A percentile compares a stretch with the other conserved stretches of the same genome.
These are phyloP conservation scores for Panaeolus cyanescens DNA, from an alignment of 768 basidiomycete genomes.

Conservation along the genomic window DNA sequence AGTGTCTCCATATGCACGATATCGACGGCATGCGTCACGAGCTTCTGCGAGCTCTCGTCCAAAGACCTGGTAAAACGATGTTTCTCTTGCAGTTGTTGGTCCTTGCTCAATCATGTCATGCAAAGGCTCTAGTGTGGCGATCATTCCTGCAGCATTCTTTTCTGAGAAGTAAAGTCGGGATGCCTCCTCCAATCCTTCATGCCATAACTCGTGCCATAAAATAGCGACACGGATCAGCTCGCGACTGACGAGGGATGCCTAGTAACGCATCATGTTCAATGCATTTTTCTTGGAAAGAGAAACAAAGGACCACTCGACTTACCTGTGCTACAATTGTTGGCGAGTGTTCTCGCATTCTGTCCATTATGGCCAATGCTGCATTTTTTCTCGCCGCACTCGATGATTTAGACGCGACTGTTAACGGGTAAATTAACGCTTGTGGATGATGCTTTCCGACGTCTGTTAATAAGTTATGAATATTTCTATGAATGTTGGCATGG, in stretches of 20 bases:
- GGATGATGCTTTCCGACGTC: slow-evolving; percentile 97
- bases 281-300: not conserved
- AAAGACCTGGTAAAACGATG: slow-evolving; percentile 92
- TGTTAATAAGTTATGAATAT: slow-evolving; percentile 84
- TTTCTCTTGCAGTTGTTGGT: slow-evolving; percentile 91
- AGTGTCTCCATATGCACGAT: slow-evolving; percentile 82
- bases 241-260: slow-evolving; percentile 87
- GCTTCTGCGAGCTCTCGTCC: slow-evolving; percentile 92
- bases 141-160: slow-evolving; percentile 97
- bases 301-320: slow-evolving; percentile 9
- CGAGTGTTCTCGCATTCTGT: slow-evolving; percentile 92
- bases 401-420: slow-evolving; percentile 97
- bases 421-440: slow-evolving; percentile 92
- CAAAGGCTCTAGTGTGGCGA: slow-evolving; percentile 85
- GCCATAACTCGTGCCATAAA: slow-evolving; percentile 99
- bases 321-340: slow-evolving; percentile 86
- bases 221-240: slow-evolving; percentile 98
- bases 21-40: slow-evolving; percentile 86
- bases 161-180: slow-evolving; percentile 96
- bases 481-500: slow-evolving; percentile 79
- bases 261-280: not conserved
- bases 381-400: slow-evolving; percentile 80
- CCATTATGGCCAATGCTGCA: slow-evolving; percentile 87
- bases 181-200: slow-evolving; percentile 97
- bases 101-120: slow-evolving; percentile 95